Conservation (phyloP, 345 rosid genomes). For the Mercurialis annua region DNA sequence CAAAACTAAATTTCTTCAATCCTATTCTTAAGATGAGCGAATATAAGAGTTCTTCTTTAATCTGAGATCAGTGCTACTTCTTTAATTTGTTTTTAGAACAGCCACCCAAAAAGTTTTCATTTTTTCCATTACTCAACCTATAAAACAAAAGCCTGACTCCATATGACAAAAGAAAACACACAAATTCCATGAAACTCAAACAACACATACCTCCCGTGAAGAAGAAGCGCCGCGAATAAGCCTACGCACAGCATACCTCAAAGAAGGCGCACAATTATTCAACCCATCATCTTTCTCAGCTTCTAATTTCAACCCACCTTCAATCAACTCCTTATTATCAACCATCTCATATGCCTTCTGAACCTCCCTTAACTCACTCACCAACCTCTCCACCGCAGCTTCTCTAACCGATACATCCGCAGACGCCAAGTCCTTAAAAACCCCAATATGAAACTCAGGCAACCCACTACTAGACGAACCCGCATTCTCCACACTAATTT, state of each 20-base stretch:
- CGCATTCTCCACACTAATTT: slow-evolving; percentile 18
- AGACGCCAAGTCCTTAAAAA: slow-evolving; percentile 70
- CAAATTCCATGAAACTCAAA: background rate
- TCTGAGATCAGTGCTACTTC: too few relatives aligned
- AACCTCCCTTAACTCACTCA: slow-evolving; percentile 59
- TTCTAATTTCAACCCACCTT: slow-evolving; percentile 58
- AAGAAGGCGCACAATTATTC: slow-evolving; percentile 73
- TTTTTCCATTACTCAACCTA: background rate
- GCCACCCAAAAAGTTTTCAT: too few relatives aligned
- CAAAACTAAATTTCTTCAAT: too few relatives aligned
- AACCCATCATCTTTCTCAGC: slow-evolving; percentile 91
- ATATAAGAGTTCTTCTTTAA: too few relatives aligned
- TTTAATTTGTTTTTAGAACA: too few relatives aligned
- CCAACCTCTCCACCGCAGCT: slow-evolving; percentile 62
- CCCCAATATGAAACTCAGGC: slow-evolving; percentile 68
- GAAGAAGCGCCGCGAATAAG: slow-evolving; percentile 93
- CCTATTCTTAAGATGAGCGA: too few relatives aligned
- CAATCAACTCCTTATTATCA: slow-evolving; percentile 46
- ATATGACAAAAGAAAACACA: background rate
- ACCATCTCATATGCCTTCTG: slow-evolving; percentile 62
- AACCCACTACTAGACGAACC: slow-evolving; percentile 32
- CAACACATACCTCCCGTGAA: slow-evolving; percentile 73
- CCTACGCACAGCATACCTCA: slow-evolving; percentile 83
- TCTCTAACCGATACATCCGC: slow-evolving; percentile 55
- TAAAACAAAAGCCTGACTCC: background rate